Base-by-base conservation (phyloP, 208 protist species). In the Trypanosoma caninum region DNA sequence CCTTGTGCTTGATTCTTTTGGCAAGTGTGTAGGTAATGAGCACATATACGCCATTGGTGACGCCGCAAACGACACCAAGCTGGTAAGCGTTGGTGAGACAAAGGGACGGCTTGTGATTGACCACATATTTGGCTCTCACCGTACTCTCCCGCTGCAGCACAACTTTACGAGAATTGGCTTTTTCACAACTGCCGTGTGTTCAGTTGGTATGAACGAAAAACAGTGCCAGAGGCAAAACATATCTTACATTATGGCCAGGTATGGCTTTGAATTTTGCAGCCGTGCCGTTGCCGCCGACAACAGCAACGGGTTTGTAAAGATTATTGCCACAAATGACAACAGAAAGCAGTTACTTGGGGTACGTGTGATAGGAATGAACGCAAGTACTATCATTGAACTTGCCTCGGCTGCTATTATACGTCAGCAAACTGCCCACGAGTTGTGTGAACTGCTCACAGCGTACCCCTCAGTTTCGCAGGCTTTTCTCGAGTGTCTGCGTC, bases 391-490 rank as follows among this genome's bases (percentile, higher is more conserved):
- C 6, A 80, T 93, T 20, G 82, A 90, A 35, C 68, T 93, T 28
- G 80, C 69, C 5, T 41, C 87, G 10, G 68, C 89, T 13, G 82
- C 83, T 1, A 89, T 93, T 59, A 65, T 77, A 47, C 69, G 78
- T 25, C 33, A 63, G 11, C 78, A 90, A 27, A 78, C 75, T 0
- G 81, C 72, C 8, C 80, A 76, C 57, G 81, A 90, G 34, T 71
- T 93, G 14, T 72, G 69, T 20, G 68, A 87, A 45, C 69, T 79
- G 4, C 74, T 90, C 42, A 87, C 80, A n/a, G 83, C 80, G 10
- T 90, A 90, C 69, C 87, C 87, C 18, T 72, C 87, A 25, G 77
- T 90, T 18, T 87, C 87, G 0, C 80, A 93, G 69, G 87, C 74
- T 3, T 89, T 93, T 52, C 83, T 87, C 55, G 83, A 93, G 76